Evolutionary conservation across 768 basidiomycete species (phyloP), one percentile per base, ranked within the genome.

Genomic region (Boletus pseudo-olivaceus): DNA sequence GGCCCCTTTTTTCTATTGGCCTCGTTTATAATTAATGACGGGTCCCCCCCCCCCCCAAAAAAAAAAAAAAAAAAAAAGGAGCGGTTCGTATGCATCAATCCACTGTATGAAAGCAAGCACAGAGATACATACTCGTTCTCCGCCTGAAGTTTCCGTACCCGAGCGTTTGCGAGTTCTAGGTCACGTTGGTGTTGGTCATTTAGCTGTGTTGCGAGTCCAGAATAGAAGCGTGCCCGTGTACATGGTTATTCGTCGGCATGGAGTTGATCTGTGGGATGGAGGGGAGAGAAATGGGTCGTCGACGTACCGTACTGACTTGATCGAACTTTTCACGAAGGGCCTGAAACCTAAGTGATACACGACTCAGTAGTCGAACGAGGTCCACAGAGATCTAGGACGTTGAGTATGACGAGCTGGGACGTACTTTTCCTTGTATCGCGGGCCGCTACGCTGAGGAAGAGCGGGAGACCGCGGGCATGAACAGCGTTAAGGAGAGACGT

Each of bases 371-470:
- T 33, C 2, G 2, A 39, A 40, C 8, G 1, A 4, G 10, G 27
- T 23, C 26, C 11, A 47, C 9, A 17, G 5, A 7, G 14, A 43
- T 32, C 26, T 17, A 3, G 9, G 11, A 45, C 7, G 32, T 8
- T 17, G n/a, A 29, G n/a, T 5, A 23, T 38, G 35, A 35, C 4
- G 19, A 23, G 15, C 4, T 3, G 2, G 14, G 17, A 49, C 66
- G 8, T 39, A 72, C 69, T 70, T 70, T 60, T 72, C 69, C 30
- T 70, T 70, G 60, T 69, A 72, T 37, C 68, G 60, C 20, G 38
- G 35, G 30, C 61, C 62, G n/a, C 56, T 45, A 20, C 60, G 62
- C 48, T 61, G 59, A 26, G 55, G 57, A 15, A 48, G 56, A 15
- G 45, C 47, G 26, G 62, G 61, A 20, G 51, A 23, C 51, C 66